Conservation (phyloP, 345 rosid genomes). For the Stellera chamaejasme region DNA sequence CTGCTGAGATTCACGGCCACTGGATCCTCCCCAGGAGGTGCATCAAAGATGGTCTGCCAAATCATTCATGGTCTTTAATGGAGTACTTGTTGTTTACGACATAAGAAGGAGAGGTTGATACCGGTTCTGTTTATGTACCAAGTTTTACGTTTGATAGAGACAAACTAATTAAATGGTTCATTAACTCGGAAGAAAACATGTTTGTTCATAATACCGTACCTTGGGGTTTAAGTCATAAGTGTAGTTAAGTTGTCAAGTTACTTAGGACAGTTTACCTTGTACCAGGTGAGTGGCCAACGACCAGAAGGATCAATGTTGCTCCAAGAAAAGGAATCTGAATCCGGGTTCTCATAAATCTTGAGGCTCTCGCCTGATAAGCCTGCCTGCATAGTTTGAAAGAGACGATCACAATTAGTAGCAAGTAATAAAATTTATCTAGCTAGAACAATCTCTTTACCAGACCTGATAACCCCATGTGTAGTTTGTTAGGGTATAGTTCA, state of each 20-base stretch:
- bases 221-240: not conserved
- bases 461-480: conserved; percentile 84
- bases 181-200: no score
- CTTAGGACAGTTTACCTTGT: conserved; percentile 43
- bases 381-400: conserved; percentile 25
- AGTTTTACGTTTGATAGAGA: no score
- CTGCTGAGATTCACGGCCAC: conserved; percentile 46
- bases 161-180: no score
- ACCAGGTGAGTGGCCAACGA: conserved; percentile 60
- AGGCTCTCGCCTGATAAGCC: conserved; percentile 66
- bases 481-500: conserved; percentile 28
- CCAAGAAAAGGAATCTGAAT: conserved; percentile 42
- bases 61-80: not conserved
- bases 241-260: not conserved
- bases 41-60: conserved; percentile 50
- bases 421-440: not conserved
- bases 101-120: not conserved
- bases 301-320: conserved; percentile 21
- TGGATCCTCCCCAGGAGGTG: conserved; percentile 43
- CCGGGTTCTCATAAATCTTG: conserved; percentile 27
- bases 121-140: no score
- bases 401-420: not conserved
- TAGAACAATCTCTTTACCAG: not conserved
- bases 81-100: not conserved
- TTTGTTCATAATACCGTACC: no score